These are phyloP conservation scores for Abrus precatorius DNA, from an alignment of 306 rosid species.

Conservation along the genomic window DNA sequence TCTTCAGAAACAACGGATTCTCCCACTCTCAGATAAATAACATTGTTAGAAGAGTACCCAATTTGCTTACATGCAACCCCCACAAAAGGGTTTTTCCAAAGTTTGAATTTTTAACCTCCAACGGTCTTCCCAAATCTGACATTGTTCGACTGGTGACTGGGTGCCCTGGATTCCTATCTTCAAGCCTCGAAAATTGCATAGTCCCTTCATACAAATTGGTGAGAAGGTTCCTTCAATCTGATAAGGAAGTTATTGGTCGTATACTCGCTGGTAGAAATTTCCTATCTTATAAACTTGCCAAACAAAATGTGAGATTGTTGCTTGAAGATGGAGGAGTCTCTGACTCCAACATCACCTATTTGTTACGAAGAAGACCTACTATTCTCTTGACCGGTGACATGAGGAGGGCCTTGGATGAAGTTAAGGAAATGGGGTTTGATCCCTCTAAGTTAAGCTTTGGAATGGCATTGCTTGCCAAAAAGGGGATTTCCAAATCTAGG, in stretches of 20 bases:
- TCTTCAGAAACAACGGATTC: slow-evolving; percentile 36
- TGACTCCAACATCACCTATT: neutral
- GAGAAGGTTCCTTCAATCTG: neutral
- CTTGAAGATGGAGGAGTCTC: neutral
- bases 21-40: neutral
- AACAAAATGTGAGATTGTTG: neutral
- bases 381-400: neutral
- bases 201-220: slow-evolving; percentile 16
- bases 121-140: slow-evolving; percentile 41
- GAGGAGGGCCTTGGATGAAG: slow-evolving; percentile 6
- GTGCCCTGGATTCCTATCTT: neutral
- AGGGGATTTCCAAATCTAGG: slow-evolving; percentile 29
- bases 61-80: neutral
- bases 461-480: slow-evolving; percentile 48
- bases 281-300: neutral
- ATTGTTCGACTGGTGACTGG: neutral
- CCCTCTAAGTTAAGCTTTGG: neutral
- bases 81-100: slow-evolving; percentile 35
- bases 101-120: slow-evolving; percentile 44
- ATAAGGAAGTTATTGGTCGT: neutral
- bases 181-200: slow-evolving; percentile 25
- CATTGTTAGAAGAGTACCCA: neutral
- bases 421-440: slow-evolving; percentile 39
- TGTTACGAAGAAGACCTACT: neutral
- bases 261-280: neutral